phyloP scores from a whole-genome alignment of 345 rosid species.

The Zanthoxylum bungeanum region DNA sequence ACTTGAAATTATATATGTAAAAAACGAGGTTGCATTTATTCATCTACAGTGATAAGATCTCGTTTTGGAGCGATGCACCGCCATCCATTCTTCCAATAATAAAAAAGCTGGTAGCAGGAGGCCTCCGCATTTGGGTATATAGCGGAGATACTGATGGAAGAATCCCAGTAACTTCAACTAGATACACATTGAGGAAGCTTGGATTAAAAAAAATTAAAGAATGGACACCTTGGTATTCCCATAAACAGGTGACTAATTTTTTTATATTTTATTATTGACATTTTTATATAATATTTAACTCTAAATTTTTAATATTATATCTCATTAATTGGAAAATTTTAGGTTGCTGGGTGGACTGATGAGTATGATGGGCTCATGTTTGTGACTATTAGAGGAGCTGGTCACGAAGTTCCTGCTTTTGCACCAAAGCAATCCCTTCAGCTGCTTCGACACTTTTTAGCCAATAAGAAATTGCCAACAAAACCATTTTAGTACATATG shows the following conservation, averaged over 20 bases:
- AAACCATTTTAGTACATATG: conserved; percentile 31
- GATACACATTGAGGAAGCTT: conserved; percentile 13
- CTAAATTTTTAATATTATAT: no score
- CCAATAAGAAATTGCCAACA: conserved; percentile 12
- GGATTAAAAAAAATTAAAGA: not conserved
- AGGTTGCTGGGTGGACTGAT: conserved; percentile 26
- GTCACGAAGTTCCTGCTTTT: conserved; percentile 24
- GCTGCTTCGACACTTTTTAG: conserved; percentile 9
- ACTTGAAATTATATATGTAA: not conserved
- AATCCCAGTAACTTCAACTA: conserved; percentile 14
- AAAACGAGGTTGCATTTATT: not conserved
- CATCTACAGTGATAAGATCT: conserved; percentile 36
- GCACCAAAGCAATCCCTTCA: conserved; percentile 13
- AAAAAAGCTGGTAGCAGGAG: conserved; percentile 62
- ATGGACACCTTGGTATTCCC: conserved; percentile 16
- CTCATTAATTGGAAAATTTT: no score
- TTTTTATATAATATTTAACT: no score
- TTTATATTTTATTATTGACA: no score
- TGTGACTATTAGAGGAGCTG: conserved; percentile 21
- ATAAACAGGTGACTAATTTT: not conserved
- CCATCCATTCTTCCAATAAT: conserved; percentile 67
- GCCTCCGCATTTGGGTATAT: conserved; percentile 72
- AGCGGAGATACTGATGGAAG: conserved; percentile 33
- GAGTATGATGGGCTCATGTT: conserved; percentile 17
- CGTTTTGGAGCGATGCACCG: conserved; percentile 58